Conservation (phyloP, 2,329 filamentous ascomycete genomes). For the Botrytis hyacinthi region DNA sequence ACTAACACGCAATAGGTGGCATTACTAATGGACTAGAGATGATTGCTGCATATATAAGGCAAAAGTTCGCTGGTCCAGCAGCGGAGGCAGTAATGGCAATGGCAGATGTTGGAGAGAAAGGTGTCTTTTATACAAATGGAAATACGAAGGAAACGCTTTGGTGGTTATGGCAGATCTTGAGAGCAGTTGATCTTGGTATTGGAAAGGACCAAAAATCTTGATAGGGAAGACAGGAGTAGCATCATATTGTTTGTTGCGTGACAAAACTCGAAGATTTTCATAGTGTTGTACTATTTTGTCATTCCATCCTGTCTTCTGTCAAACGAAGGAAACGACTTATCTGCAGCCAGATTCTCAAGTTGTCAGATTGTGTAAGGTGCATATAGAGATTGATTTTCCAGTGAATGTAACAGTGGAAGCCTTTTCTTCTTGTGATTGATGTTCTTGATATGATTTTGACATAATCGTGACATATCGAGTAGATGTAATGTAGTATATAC, state of each 20-base stretch:
- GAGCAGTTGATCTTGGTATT: constrained; percentile 38
- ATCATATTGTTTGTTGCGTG: not conserved
- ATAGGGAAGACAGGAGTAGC: not conserved
- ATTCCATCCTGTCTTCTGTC: not conserved
- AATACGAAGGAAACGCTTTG: constrained; percentile 39
- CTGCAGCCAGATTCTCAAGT: not conserved
- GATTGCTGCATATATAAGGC: constrained; percentile 51
- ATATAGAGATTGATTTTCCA: not conserved
- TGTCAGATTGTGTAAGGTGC: not conserved
- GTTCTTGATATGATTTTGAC: not conserved
- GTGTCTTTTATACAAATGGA: constrained; percentile 45
- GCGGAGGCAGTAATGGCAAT: constrained; percentile 46
- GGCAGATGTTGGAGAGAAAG: constrained; percentile 51
- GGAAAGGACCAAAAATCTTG: constrained; percentile 25
- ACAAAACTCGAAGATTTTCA: not conserved
- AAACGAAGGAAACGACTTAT: not conserved
- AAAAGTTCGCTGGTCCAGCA: constrained; percentile 45
- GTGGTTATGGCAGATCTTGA: constrained; percentile 43
- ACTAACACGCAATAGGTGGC: constrained; percentile 37
- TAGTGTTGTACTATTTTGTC: not conserved
- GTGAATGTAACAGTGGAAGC: not conserved
- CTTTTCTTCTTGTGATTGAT: not conserved
- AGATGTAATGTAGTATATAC: not conserved
- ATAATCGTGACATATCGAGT: not conserved
- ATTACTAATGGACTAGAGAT: constrained; percentile 57